phyloP scores from a whole-genome alignment of 2,329 filamentous ascomycete species.

The Xylariomycetidae sp. region DNA sequence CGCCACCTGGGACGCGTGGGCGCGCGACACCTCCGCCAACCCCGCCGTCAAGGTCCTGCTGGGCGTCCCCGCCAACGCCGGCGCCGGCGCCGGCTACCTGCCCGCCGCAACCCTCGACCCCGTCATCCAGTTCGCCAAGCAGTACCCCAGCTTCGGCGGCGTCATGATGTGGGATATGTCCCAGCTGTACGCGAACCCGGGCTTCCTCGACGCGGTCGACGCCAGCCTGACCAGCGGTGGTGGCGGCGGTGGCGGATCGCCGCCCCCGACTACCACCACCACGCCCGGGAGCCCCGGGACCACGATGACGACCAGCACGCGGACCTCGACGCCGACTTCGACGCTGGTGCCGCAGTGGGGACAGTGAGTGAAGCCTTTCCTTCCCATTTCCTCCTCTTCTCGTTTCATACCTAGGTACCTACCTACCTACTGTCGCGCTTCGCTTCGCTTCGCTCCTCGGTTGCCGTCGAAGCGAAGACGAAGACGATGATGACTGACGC shows the following conservation, averaged over 20 bases:
- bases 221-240: conserved; percentile 24
- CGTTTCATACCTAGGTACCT: not conserved
- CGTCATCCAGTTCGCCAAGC: conserved; percentile 47
- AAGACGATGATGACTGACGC: too few relatives aligned
- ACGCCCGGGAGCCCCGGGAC: conserved; percentile 10
- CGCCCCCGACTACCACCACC: conserved; percentile 11
- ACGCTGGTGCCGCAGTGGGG: conserved; percentile 27
- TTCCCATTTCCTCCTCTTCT: not conserved
- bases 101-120: conserved; percentile 37
- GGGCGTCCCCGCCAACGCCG: conserved; percentile 51
- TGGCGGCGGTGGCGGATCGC: conserved; percentile 1
- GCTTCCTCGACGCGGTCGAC: conserved; percentile 45
- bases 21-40: conserved; percentile 50
- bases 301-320: conserved; percentile 12
- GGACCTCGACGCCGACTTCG: conserved; percentile 11
- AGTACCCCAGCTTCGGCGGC: conserved; percentile 57
- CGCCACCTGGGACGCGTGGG: conserved; percentile 60
- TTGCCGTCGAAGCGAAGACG: too few relatives aligned
- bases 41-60: conserved; percentile 54
- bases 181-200: conserved; percentile 52
- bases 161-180: conserved; percentile 66
- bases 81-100: conserved; percentile 50
- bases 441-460: too few relatives aligned
- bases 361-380: conserved; percentile 20
- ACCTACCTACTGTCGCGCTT: too few relatives aligned